A percentile compares a stretch with the other conserved stretches of the same genome.
phyloP scores from a whole-genome alignment of 768 basidiomycete species.

The Macrocybe gigantea region DNA sequence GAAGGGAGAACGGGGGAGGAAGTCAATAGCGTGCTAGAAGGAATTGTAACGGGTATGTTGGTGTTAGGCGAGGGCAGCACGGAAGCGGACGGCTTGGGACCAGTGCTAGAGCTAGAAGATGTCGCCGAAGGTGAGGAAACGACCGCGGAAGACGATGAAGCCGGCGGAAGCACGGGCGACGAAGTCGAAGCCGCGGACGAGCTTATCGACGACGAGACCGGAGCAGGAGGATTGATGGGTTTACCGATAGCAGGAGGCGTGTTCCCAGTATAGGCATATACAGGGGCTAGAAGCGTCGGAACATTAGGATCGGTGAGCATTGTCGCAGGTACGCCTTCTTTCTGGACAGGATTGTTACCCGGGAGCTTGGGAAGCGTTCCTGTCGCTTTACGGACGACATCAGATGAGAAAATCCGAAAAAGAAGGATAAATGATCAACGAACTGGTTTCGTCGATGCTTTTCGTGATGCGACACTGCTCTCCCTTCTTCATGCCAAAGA shows the following conservation, averaged over 20 bases:
- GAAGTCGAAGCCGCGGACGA: constrained; percentile 4
- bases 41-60: too few relatives aligned
- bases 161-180: background rate
- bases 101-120: too few relatives aligned
- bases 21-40: too few relatives aligned
- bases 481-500: constrained; percentile 36
- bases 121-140: too few relatives aligned
- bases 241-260: constrained; percentile 30
- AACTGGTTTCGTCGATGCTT: constrained; percentile 42
- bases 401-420: background rate
- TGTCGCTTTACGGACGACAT: constrained; percentile 25
- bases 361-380: constrained; percentile 42
- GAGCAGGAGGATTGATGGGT: constrained; percentile 11
- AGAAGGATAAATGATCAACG: constrained; percentile 4
- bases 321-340: constrained; percentile 25
- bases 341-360: constrained; percentile 48
- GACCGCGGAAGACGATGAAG: too few relatives aligned
- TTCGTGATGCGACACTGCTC: constrained; percentile 40
- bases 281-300: constrained; percentile 35
- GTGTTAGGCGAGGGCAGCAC: too few relatives aligned
- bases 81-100: too few relatives aligned
- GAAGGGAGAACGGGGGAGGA: too few relatives aligned
- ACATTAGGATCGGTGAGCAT: constrained; percentile 25
- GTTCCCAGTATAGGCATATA: constrained; percentile 41
- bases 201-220: constrained; percentile 9